These are phyloP conservation scores for Phaeosphaeriaceae sp. DNA, from an alignment of 2,329 filamentous ascomycete genomes.

Conservation along the genomic window DNA sequence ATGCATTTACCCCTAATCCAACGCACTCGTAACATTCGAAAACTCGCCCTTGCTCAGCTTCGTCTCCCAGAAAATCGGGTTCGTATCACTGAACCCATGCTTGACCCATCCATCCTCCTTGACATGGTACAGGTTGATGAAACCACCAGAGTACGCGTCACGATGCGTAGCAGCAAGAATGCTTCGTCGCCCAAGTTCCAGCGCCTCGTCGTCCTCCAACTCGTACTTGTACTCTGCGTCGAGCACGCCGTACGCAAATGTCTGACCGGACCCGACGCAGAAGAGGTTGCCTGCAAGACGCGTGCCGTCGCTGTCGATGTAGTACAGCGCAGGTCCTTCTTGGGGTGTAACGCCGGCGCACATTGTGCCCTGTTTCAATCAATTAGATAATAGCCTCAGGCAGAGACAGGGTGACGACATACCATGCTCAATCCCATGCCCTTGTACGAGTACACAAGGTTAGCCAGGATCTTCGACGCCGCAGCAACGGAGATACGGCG, in stretches of 20 bases:
- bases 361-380: conserved; percentile 75
- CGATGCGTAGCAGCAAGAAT: conserved; percentile 96
- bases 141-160: conserved; percentile 98
- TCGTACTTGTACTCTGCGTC: conserved; percentile 96
- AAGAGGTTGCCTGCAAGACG: conserved; percentile 92
- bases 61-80: conserved; percentile 99
- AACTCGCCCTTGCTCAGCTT: conserved; percentile 99
- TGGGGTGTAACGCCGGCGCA: conserved; percentile 94
- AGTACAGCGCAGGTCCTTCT: conserved; percentile 97
- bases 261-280: conserved; percentile 97
- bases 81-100: conserved; percentile 97
- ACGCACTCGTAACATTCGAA: conserved; percentile 84
- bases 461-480: conserved; percentile 97
- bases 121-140: conserved; percentile 98
- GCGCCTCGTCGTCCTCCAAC: conserved; percentile 81
- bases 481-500: conserved; percentile 97
- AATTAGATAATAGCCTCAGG: conserved; percentile 17
- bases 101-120: conserved; percentile 99
- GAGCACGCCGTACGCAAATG: conserved; percentile 96
- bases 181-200: conserved; percentile 88
- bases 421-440: conserved; percentile 96
- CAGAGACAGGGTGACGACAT: conserved; percentile 6
- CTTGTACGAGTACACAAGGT: conserved; percentile 98
- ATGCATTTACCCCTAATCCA: conserved; percentile 58
- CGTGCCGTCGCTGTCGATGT: conserved; percentile 97